Evolutionary conservation across 345 rosid species (phyloP).

Genomic region (Pugionium cornutum): DNA sequence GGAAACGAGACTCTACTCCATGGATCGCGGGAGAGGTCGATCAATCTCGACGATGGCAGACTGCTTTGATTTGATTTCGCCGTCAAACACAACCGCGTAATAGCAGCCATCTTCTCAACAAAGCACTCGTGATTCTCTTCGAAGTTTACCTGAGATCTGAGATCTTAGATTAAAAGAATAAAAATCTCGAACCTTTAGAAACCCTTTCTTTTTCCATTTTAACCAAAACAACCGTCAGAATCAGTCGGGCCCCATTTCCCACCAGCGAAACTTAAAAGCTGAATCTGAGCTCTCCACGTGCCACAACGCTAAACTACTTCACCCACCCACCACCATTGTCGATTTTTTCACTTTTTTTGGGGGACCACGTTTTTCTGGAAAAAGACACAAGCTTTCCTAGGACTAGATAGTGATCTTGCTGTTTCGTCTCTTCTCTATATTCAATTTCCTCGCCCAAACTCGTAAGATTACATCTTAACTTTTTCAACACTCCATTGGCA

Average conservation of each 20-base stretch:
- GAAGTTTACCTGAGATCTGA: constrained; percentile 19
- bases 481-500: not conserved
- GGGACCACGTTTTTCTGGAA: not conserved
- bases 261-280: constrained; percentile 9
- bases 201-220: constrained; percentile 4
- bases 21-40: constrained; percentile 35
- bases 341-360: not conserved
- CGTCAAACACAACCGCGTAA: constrained; percentile 43
- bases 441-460: not conserved
- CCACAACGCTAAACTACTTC: constrained; percentile 26
- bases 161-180: constrained; percentile 14
- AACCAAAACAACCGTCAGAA: not conserved
- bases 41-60: constrained; percentile 17
- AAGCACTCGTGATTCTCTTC: not conserved
- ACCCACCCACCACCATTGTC: constrained; percentile 22
- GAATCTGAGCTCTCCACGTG: constrained; percentile 28
- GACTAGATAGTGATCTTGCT: not conserved
- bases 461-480: not conserved
- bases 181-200: constrained; percentile 8
- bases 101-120: constrained; percentile 41
- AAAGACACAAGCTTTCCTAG: constrained; percentile 14
- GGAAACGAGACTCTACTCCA: constrained; percentile 30
- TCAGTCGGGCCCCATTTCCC: constrained; percentile 18
- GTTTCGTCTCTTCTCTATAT: constrained; percentile 1
- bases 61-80: constrained; percentile 35